phyloP scores from a whole-genome alignment of 768 basidiomycete species.

The Suillus variegatus region DNA sequence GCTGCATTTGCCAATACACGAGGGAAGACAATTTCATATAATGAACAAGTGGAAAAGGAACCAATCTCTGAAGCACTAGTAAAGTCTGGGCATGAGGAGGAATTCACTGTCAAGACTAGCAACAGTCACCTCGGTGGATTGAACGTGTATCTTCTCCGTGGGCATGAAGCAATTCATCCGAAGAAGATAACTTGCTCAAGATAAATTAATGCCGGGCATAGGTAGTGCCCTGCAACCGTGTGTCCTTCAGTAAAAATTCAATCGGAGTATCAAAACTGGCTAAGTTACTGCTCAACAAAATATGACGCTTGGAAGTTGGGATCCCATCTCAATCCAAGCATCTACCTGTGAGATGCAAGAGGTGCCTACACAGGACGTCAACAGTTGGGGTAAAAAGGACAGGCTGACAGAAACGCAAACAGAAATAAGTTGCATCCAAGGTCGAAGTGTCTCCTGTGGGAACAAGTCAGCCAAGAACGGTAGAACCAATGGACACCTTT shows the following conservation, averaged over 20 bases:
- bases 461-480: slow-evolving; percentile 55
- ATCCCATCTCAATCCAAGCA: slow-evolving; percentile 38
- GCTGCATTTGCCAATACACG: slow-evolving; percentile 46
- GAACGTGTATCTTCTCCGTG: slow-evolving; percentile 47
- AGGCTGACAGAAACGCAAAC: slow-evolving; percentile 57
- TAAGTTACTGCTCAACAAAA: slow-evolving; percentile 17
- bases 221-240: slow-evolving; percentile 49
- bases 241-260: slow-evolving; percentile 53
- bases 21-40: slow-evolving; percentile 52
- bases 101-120: slow-evolving; percentile 41
- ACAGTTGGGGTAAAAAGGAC: slow-evolving; percentile 58
- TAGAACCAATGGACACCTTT: slow-evolving; percentile 61
- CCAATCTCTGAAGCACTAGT: slow-evolving; percentile 31
- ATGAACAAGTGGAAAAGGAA: slow-evolving; percentile 53
- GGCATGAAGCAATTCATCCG: slow-evolving; percentile 41
- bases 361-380: slow-evolving; percentile 34
- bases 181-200: slow-evolving; percentile 47
- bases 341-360: slow-evolving; percentile 31
- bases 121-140: slow-evolving; percentile 29
- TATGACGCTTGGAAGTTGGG: slow-evolving; percentile 27
- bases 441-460: slow-evolving; percentile 49
- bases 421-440: slow-evolving; percentile 55
- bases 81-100: slow-evolving; percentile 35
- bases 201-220: slow-evolving; percentile 71
- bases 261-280: slow-evolving; percentile 60